Base-by-base conservation (phyloP, 306 rosid genomes). In the Cucurbita argyrosperma region DNA sequence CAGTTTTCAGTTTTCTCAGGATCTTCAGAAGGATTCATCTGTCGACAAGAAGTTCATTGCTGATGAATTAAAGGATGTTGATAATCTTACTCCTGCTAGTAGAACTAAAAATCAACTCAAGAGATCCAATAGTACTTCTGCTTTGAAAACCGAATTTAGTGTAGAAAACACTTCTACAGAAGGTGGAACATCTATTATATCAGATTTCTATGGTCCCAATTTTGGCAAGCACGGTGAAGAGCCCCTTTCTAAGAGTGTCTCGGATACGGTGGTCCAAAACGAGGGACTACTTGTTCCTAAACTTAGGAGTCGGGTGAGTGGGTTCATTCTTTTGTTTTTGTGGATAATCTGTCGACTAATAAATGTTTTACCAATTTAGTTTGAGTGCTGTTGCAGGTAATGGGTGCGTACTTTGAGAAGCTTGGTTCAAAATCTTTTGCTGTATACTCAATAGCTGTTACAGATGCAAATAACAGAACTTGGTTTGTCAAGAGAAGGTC, bases 401-500 rank as follows among this genome's bases (percentile, higher is more conserved):
- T 88, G 90, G 97, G 99, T 66, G 99, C 99, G 50, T 89, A 84
- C 71, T 91, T 91, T 83, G 99, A 95, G 83, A 91, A 91, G 83
- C 74, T 83, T 70, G 95, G 95, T 52, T 85, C 99, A 67, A 87
- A 91, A 55, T 88, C 96, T 77, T 91, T 95, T 89, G 99, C 99
- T 8, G 99, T 95, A 77, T 95, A 91, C 82, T 88, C 96, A 68
- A 91, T 95, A 78, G 96, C 88, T 67, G 97, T 95, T 76, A 87
- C 90, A 56, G 99, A 87, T 84, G 82, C 91, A 50, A 94, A 88
- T 70, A 87, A 82, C 81, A 84, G 84, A 83, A 95, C 96, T 79
- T 91, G 96, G 97, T 88, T 91, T 83, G 96, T 95, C 61, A 91
- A 89, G 85, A 86, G 99, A 84, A 95, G 99, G 99, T 95, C 54